Evolutionary conservation across 2,329 filamentous ascomycete species (phyloP).

Genomic region (Aspergillus brasiliensis): DNA sequence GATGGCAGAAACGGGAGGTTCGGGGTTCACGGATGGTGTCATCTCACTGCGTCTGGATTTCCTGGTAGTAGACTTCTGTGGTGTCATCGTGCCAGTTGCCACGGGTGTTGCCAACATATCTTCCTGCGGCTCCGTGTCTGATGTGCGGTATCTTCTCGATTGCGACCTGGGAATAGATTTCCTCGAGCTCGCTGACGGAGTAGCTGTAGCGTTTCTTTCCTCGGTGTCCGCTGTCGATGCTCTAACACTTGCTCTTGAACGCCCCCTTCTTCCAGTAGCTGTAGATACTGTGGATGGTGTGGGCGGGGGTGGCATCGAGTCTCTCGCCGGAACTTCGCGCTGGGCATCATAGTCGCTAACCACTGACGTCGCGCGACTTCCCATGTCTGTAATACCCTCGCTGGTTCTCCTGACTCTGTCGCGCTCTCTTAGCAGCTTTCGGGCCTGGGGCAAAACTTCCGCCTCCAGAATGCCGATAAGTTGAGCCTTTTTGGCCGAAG

Average conservation of each 20-base stretch:
- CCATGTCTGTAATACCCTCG: conserved; percentile 74
- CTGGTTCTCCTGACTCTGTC: conserved; percentile 83
- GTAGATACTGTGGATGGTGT: conserved; percentile 53
- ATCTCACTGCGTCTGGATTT: conserved; percentile 55
- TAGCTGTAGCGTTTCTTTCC: conserved; percentile 29
- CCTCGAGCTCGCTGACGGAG: conserved; percentile 31
- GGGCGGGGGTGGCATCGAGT: conserved; percentile 51
- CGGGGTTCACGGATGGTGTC: conserved; percentile 39
- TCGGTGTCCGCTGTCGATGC: conserved; percentile 43
- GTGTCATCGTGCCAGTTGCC: conserved; percentile 37
- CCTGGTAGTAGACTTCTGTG: conserved; percentile 50
- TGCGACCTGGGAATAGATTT: conserved; percentile 40
- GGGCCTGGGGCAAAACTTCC: conserved; percentile 75
- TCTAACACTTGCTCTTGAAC: conserved; percentile 54
- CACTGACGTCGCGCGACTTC: conserved; percentile 65
- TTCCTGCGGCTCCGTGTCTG: conserved; percentile 36
- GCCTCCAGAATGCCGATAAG: conserved; percentile 82
- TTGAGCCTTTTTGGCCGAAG: conserved; percentile 87
- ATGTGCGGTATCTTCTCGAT: conserved; percentile 32
- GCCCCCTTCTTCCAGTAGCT: conserved; percentile 57
- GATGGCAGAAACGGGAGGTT: conserved; percentile 40
- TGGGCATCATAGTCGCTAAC: conserved; percentile 63
- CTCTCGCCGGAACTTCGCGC: conserved; percentile 56
- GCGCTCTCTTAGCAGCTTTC: conserved; percentile 72
- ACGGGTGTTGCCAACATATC: conserved; percentile 36